Evolutionary conservation across 1,139 yeast species (phyloP).

Genomic region (Waltiozyma sp.): DNA sequence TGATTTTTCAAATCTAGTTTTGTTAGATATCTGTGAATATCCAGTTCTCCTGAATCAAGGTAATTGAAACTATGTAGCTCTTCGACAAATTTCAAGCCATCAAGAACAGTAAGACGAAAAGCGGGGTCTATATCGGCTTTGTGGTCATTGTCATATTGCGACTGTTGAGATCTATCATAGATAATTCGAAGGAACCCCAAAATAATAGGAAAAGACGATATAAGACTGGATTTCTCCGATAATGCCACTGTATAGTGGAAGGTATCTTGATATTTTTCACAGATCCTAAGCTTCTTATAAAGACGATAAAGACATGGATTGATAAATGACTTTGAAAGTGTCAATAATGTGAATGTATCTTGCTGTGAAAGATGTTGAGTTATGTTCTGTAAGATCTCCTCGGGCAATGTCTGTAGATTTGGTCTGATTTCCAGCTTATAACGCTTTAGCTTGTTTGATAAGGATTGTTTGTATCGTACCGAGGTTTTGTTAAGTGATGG

Average conservation of each 20-base stretch:
- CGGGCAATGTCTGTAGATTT: constrained; percentile 8
- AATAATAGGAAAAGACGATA: constrained; percentile 16
- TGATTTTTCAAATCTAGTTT: constrained; percentile 8
- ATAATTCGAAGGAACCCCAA: constrained; percentile 9
- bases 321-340: constrained; percentile 7
- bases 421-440: background rate
- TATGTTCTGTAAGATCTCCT: constrained; percentile 9
- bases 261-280: constrained; percentile 16
- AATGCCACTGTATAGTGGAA: constrained; percentile 8
- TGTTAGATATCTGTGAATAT: constrained; percentile 8
- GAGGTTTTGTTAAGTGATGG: too few relatives aligned
- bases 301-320: constrained; percentile 11
- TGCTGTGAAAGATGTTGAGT: constrained; percentile 8
- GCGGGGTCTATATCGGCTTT: too few relatives aligned
- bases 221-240: constrained; percentile 7
- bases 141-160: background rate
- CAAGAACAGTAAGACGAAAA: too few relatives aligned
- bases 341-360: constrained; percentile 10
- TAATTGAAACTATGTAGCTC: constrained; percentile 11
- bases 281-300: constrained; percentile 11
- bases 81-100: constrained; percentile 8
- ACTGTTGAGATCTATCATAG: constrained; percentile 3
- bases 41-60: constrained; percentile 15
- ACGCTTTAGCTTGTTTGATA: background rate
- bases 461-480: background rate